Base-by-base conservation (phyloP, 1,139 yeast species). In the Blastobotrys malaysiensis region DNA sequence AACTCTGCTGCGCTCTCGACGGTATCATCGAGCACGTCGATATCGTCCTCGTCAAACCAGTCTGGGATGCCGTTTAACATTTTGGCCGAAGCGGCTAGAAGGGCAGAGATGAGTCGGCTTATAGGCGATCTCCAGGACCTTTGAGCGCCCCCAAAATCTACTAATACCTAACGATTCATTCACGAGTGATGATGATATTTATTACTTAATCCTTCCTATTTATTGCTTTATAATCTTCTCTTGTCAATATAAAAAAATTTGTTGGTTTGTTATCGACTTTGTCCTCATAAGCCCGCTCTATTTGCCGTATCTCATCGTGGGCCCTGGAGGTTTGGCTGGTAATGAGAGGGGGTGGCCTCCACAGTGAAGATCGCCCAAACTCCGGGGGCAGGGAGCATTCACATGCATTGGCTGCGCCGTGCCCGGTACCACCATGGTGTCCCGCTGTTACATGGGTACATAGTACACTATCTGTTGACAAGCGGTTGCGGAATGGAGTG, bases 81-180 rank as follows among this genome's bases (percentile, higher is more conserved):
- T 20, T 57, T 66, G 16, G 63, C 65, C 20, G 69, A 66, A 46
- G 69, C 69, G 3, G 69, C 69, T n/a, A 61, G 63, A 44, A 53
- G 69, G 18, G 69, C 69, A 1, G 68, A 66, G 52, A 62, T 66
- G 62, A 65, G 65, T 39, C 55, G 62, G 20, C 54, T 66, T 31
- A 58, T 60, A n/a, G 47, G 58, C 16, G 67, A 65, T 49, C 51
- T 66, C 18, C 58, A 60, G 44, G 60, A 57, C 9, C 48, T 49
- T 5, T 49, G 43, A 48, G n/a, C n/a, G n/a, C n/a, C n/a, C n/a
- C n/a, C n/a, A 24, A 22, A 22, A 9, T 16, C 5, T 2, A 43
- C 22, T 43, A 20, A 43, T 43, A 5, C 46, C 46, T 43, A 43
- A 24, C 39, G 39, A 16, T 9, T 46, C 27, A 11, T 16, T 24